Evolutionary conservation across 106 monocot species (phyloP).

Genomic region (Iris macrosiphon): DNA sequence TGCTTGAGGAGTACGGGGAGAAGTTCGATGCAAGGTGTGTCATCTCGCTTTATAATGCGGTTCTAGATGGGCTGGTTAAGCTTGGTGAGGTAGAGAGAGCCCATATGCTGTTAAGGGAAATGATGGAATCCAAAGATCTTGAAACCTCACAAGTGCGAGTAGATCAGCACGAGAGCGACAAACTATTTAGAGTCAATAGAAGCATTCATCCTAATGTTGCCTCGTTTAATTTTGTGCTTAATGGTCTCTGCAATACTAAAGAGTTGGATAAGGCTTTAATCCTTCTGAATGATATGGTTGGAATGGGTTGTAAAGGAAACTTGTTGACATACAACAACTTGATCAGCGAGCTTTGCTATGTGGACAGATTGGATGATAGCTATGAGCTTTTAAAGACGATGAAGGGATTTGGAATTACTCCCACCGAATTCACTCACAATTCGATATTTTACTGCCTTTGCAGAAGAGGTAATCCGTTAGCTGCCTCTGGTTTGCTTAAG

Average conservation of each 20-base stretch:
- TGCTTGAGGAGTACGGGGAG: constrained; percentile 41
- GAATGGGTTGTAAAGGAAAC: constrained; percentile 50
- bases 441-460: constrained; percentile 61
- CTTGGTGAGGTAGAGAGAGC: constrained; percentile 43
- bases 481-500: constrained; percentile 43
- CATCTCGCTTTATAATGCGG: constrained; percentile 48
- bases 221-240: constrained; percentile 53
- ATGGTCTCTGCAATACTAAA: constrained; percentile 52
- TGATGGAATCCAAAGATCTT: constrained; percentile 24
- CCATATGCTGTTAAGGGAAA: constrained; percentile 30
- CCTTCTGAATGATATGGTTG: constrained; percentile 58
- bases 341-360: constrained; percentile 45
- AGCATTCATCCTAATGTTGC: constrained; percentile 43
- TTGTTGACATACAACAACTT: constrained; percentile 60
- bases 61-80: constrained; percentile 26
- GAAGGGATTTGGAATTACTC: constrained; percentile 42
- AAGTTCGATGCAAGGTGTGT: constrained; percentile 15
- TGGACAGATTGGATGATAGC: constrained; percentile 52
- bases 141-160: neutral
- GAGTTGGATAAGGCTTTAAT: constrained; percentile 54
- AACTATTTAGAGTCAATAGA: constrained; percentile 22
- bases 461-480: constrained; percentile 32
- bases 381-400: constrained; percentile 45
- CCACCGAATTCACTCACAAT: constrained; percentile 75
- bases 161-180: neutral